These are phyloP conservation scores for rapeseed (Brassica napus) DNA, from an alignment of 345 rosid genomes.

Conservation along the genomic window DNA sequence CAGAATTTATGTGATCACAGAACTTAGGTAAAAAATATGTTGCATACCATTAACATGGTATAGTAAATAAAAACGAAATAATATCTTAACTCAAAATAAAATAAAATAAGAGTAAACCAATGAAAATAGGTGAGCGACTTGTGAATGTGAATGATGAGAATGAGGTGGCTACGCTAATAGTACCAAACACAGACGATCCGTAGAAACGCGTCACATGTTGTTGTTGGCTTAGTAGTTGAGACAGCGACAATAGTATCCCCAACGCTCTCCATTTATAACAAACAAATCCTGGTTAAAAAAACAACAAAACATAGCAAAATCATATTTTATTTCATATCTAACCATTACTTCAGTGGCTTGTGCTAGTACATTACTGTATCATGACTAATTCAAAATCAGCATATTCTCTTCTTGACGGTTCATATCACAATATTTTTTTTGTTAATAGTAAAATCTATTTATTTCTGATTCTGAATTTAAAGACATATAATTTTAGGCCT, in stretches of 20 bases:
- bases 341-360: background rate
- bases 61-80: too few species aligned
- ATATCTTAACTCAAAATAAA: background rate
- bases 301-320: background rate
- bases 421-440: background rate
- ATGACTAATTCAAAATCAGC: background rate
- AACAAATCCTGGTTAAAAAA: background rate
- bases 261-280: constrained; percentile 15
- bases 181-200: constrained; percentile 34
- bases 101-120: background rate
- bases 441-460: background rate
- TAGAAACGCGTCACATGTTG: constrained; percentile 34
- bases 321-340: constrained; percentile 2
- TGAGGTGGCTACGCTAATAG: constrained; percentile 21
- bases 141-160: constrained; percentile 7
- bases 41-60: too few species aligned
- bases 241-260: constrained; percentile 27
- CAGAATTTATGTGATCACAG: background rate
- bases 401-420: background rate
- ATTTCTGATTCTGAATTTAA: too few species aligned
- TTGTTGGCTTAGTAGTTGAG: constrained; percentile 3
- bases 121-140: constrained; percentile 22
- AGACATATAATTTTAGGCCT: too few species aligned
- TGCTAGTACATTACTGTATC: background rate
- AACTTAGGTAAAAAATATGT: background rate